Percentiles rank a stretch among this genome's conserved stretches.
phyloP scores from a whole-genome alignment of 2,329 filamentous ascomycete genomes.

The Ambrosiella xylebori region DNA sequence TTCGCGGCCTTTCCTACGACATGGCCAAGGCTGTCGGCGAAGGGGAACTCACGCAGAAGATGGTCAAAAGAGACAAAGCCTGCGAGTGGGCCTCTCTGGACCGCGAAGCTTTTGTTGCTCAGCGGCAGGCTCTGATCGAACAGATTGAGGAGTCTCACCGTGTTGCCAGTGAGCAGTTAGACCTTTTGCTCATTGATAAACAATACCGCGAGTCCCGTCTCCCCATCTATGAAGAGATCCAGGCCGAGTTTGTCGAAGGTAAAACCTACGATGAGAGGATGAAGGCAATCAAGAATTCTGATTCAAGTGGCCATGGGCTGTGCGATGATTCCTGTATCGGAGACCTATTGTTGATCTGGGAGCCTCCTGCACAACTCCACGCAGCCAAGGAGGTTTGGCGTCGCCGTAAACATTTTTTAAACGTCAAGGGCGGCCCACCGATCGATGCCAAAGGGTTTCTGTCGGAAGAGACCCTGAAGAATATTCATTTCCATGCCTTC shows the following conservation, averaged over 20 bases:
- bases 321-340: too few relatives aligned
- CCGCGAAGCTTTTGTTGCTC: neutral
- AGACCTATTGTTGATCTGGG: too few relatives aligned
- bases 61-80: neutral
- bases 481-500: neutral
- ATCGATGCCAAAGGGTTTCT: neutral
- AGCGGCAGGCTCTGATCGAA: neutral
- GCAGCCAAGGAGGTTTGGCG: too few relatives aligned
- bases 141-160: neutral
- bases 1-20: neutral
- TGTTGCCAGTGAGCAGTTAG: neutral
- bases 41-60: neutral
- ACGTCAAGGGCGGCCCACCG: neutral
- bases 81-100: neutral
- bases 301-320: too few relatives aligned
- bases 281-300: too few relatives aligned
- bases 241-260: too few relatives aligned
- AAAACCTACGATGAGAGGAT: too few relatives aligned
- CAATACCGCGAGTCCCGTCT: neutral
- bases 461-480: neutral
- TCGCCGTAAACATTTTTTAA: neutral
- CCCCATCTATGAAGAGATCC: neutral
- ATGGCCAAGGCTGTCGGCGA: neutral
- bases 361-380: too few relatives aligned
- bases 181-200: neutral